These are phyloP conservation scores for Aureobasidium namibiae DNA, from an alignment of 2,329 filamentous ascomycete genomes.

Conservation along the genomic window DNA sequence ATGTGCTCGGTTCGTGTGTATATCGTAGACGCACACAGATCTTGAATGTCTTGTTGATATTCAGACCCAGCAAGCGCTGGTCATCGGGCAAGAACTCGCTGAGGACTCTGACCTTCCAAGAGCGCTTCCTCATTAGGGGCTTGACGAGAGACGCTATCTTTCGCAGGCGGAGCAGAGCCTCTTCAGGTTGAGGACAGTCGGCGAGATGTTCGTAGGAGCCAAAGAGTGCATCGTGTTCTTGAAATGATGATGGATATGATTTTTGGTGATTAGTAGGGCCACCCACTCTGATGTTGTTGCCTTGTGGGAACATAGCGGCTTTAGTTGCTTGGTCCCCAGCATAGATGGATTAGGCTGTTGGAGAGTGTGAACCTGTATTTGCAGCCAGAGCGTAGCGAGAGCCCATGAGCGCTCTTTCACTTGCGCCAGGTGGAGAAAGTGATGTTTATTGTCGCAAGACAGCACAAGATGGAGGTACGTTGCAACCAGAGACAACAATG, in stretches of 20 bases:
- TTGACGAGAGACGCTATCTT: slow-evolving; percentile 85
- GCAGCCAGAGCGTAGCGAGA: neutral
- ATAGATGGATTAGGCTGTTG: no score
- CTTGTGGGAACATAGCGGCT: neutral
- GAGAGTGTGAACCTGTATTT: neutral
- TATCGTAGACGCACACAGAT: slow-evolving; percentile 80
- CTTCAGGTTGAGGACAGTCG: slow-evolving; percentile 34
- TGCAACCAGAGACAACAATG: neutral
- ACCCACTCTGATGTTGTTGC: slow-evolving; percentile 16
- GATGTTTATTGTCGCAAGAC: neutral
- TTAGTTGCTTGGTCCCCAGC: no score
- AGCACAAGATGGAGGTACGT: neutral
- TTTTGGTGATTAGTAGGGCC: slow-evolving; percentile 26
- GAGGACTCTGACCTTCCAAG: slow-evolving; percentile 70
- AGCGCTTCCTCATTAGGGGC: slow-evolving; percentile 82
- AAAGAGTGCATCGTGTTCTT: slow-evolving; percentile 41
- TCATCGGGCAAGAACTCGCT: slow-evolving; percentile 79
- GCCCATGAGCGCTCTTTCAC: neutral
- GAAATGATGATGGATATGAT: slow-evolving; percentile 29
- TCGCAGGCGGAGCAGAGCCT: slow-evolving; percentile 54
- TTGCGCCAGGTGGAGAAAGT: neutral
- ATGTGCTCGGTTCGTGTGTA: slow-evolving; percentile 63
- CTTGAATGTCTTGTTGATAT: slow-evolving; percentile 65
- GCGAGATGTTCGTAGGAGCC: slow-evolving; percentile 42
- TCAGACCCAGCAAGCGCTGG: slow-evolving; percentile 66